Evolutionary conservation across 192 early-diverging fungal species (phyloP).

Genomic region (Linnemannia hyalina): DNA sequence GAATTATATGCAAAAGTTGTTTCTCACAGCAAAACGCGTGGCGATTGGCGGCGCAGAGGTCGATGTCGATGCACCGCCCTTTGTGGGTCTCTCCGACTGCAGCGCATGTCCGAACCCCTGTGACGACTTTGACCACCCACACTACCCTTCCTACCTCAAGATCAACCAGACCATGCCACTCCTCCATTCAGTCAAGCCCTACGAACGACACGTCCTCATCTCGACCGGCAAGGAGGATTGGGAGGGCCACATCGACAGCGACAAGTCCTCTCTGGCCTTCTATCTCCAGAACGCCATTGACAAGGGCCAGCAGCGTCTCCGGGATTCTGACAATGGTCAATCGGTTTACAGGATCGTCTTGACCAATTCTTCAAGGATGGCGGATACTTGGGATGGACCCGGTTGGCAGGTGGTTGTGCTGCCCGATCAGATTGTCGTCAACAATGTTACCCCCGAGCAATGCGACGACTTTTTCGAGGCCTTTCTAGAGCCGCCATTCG

Average conservation of each 20-base stretch:
- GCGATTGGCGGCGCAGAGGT: slow-evolving; percentile 16
- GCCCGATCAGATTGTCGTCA: slow-evolving; percentile 40
- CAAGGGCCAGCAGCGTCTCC: slow-evolving; percentile 16
- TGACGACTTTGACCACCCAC: slow-evolving; percentile 49
- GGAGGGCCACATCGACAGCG: slow-evolving; percentile 64
- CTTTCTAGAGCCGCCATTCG: slow-evolving; percentile 29
- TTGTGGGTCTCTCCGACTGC: slow-evolving; percentile 35
- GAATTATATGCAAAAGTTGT: slow-evolving; percentile 30
- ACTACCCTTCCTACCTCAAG: slow-evolving; percentile 66
- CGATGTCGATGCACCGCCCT: slow-evolving; percentile 21
- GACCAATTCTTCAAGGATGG: slow-evolving; percentile 35
- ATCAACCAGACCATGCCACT: slow-evolving; percentile 58
- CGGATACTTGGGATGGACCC: slow-evolving; percentile 40
- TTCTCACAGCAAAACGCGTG: slow-evolving; percentile 32
- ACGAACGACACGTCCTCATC: slow-evolving; percentile 69
- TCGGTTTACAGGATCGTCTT: slow-evolving; percentile 18
- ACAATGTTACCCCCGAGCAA: slow-evolving; percentile 49
- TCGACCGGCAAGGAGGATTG: slow-evolving; percentile 66
- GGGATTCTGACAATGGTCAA: background rate
- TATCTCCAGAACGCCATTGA: slow-evolving; percentile 50
- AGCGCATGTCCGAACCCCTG: slow-evolving; percentile 38
- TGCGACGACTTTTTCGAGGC: slow-evolving; percentile 48
- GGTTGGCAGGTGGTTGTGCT: slow-evolving; percentile 48
- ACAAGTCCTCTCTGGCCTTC: slow-evolving; percentile 58
- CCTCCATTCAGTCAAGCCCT: slow-evolving; percentile 66